Percentiles rank a stretch among this genome's conserved stretches.
Conservation (phyloP, 2,329 filamentous ascomycete genomes). For the Aspergillus tanneri region DNA sequence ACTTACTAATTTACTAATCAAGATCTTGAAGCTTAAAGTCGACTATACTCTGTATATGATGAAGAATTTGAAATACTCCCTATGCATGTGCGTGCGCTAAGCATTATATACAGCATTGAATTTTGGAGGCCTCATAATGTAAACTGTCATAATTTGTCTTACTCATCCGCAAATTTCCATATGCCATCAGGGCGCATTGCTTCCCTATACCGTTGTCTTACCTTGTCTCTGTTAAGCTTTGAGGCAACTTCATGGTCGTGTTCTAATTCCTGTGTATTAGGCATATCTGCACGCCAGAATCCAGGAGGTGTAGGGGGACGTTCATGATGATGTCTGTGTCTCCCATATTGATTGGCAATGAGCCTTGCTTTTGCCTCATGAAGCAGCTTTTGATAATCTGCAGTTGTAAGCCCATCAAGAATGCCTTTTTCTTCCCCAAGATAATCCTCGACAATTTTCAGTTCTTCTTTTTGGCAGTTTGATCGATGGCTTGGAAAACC, state of each 20-base stretch:
- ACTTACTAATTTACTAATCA: no score
- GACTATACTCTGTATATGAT: no score
- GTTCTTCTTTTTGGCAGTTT: conserved; percentile 22
- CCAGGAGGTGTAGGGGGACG: conserved; percentile 74
- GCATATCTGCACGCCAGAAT: conserved; percentile 90
- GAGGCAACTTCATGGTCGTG: conserved; percentile 64
- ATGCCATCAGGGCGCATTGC: conserved; percentile 73
- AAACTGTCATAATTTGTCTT: background rate
- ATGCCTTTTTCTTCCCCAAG: conserved; percentile 46
- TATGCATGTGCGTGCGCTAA: background rate
- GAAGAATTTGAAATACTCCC: background rate
- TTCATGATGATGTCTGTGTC: conserved; percentile 72
- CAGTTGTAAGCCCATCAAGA: conserved; percentile 51
- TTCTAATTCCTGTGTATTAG: conserved; percentile 76
- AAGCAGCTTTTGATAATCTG: conserved; percentile 66
- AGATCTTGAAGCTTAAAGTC: no score
- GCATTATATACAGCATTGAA: no score
- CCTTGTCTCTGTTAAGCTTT: conserved; percentile 61
- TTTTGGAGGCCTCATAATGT: background rate
- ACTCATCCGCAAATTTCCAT: conserved; percentile 84
- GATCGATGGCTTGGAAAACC: conserved; percentile 30
- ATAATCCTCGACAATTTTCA: conserved; percentile 52
- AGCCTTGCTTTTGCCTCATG: conserved; percentile 72
- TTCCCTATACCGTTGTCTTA: conserved; percentile 75
- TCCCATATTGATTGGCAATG: conserved; percentile 73